These are phyloP conservation scores for Coemansia brasiliensis DNA, from an alignment of 192 early-diverging fungal species.

Conservation along the genomic window DNA sequence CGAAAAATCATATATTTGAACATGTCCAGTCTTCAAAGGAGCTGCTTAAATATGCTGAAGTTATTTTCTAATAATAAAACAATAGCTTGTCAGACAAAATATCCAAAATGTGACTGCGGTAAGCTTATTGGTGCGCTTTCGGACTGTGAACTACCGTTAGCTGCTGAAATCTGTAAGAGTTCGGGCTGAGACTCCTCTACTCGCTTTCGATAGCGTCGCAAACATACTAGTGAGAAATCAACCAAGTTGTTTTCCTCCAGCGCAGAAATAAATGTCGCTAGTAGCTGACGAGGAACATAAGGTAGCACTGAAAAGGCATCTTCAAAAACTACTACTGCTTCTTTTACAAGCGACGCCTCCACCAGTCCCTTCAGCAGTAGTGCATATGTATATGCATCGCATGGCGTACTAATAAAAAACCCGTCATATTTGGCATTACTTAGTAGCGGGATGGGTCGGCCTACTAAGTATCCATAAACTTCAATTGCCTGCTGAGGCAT, in stretches of 20 bases:
- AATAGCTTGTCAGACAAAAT: conserved; percentile 12
- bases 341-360: conserved; percentile 8
- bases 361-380: conserved; percentile 30
- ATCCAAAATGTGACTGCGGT: conserved; percentile 37
- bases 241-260: conserved; percentile 22
- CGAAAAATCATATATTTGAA: conserved; percentile 25
- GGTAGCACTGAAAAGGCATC: conserved; percentile 39
- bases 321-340: conserved; percentile 45
- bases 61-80: conserved; percentile 28
- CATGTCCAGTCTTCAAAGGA: conserved; percentile 12
- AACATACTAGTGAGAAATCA: conserved; percentile 29
- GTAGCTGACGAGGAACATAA: conserved; percentile 29
- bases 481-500: conserved; percentile 16
- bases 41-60: conserved; percentile 29
- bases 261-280: conserved; percentile 25
- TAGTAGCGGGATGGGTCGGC: conserved; percentile 33
- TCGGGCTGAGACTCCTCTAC: conserved; percentile 32
- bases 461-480: conserved; percentile 32
- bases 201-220: conserved; percentile 28
- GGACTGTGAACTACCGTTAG: background rate
- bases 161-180: conserved; percentile 3
- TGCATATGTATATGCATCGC: conserved; percentile 30
- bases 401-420: conserved; percentile 10
- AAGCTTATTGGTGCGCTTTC: conserved; percentile 9
- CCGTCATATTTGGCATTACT: conserved; percentile 8